Conservation (phyloP, 2,329 filamentous ascomycete species). For the Cladophialophora psammophila region DNA sequence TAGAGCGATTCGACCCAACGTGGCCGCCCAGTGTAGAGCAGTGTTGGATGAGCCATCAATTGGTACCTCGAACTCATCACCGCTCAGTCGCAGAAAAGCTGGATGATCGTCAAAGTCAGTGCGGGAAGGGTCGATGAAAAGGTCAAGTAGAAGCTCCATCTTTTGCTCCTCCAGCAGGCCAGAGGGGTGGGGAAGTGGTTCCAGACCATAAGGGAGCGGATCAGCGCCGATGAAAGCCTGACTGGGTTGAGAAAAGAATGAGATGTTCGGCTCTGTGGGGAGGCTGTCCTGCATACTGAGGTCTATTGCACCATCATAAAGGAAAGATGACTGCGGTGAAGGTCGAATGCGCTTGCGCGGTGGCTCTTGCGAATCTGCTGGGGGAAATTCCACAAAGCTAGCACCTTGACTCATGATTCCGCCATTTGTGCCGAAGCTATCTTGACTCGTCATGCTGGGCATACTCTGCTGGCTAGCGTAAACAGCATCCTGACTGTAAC, state of each 20-base stretch:
- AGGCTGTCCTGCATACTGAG: constrained; percentile 41
- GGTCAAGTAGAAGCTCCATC: constrained; percentile 78
- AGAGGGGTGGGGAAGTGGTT: constrained; percentile 59
- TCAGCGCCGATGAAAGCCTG: constrained; percentile 37
- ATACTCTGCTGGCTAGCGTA: constrained; percentile 84
- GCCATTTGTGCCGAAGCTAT: constrained; percentile 65
- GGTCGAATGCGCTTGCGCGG: constrained; percentile 42
- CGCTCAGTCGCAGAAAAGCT: constrained; percentile 75
- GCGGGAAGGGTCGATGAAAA: constrained; percentile 78
- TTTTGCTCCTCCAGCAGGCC: constrained; percentile 76
- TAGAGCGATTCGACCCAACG: constrained; percentile 82
- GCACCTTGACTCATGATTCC: constrained; percentile 66
- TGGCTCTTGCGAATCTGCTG: constrained; percentile 39
- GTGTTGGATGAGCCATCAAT: constrained; percentile 87
- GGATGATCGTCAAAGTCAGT: constrained; percentile 78
- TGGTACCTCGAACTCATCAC: constrained; percentile 86
- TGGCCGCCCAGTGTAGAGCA: constrained; percentile 94
- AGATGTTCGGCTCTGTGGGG: constrained; percentile 56
- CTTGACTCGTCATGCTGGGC: constrained; percentile 74
- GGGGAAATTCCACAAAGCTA: constrained; percentile 40
- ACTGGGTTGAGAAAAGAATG: constrained; percentile 52
- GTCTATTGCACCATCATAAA: constrained; percentile 42
- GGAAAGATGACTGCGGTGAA: constrained; percentile 49
- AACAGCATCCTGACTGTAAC: constrained; percentile 68
- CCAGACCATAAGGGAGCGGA: constrained; percentile 45